Base-by-base conservation (phyloP, 177 flowering plant genomes). In the Vitis hybrid region DNA sequence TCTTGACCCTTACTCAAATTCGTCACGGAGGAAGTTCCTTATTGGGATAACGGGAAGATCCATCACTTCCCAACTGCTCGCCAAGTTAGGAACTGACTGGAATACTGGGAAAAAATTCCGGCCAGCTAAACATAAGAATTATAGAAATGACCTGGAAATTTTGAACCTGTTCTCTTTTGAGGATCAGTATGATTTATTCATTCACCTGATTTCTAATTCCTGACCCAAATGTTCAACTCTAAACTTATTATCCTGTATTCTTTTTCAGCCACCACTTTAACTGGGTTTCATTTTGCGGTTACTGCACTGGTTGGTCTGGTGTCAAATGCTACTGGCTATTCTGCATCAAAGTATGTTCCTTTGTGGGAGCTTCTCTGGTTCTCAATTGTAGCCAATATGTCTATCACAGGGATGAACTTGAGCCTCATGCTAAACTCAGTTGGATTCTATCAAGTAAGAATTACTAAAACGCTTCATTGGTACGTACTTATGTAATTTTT, bases 381-480 rank as follows among this genome's bases (percentile, higher is more conserved):
- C 82, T 94, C 96, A 13, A 70, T 92, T 65, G 92, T 94, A 66
- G 98, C 98, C 66, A 94, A 94, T 72, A 79, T 72, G 79, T 94
- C 98, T 1, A 94, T 94, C 77, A 85, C 97, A 8, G 97, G 92
- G 72, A 94, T 94, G 97, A 94, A 94, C 83, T 75, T 94, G 14
- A 94, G 98, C 75, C 97, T 94, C 68, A 94, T 94, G 98, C 88
- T 94, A 5, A 94, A 94, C 74, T 94, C 97, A 18, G 98, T 94
- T 32, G 98, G 98, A 15, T 94, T 94, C 76, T 94, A 94, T 78
- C 97, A 94, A 82, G 98, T 92, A 70, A 3, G 74, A 49, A 40
- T 18, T 56, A 14, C 57, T 56, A 55, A 56, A 5, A 21, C n/a
- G 34, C 10, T 52, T 12, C 15, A 11, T 49, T n/a, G 10, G 10